These are phyloP conservation scores for Amaranthus tricolor DNA, from an alignment of 179 eudicot species.

Conservation along the genomic window DNA sequence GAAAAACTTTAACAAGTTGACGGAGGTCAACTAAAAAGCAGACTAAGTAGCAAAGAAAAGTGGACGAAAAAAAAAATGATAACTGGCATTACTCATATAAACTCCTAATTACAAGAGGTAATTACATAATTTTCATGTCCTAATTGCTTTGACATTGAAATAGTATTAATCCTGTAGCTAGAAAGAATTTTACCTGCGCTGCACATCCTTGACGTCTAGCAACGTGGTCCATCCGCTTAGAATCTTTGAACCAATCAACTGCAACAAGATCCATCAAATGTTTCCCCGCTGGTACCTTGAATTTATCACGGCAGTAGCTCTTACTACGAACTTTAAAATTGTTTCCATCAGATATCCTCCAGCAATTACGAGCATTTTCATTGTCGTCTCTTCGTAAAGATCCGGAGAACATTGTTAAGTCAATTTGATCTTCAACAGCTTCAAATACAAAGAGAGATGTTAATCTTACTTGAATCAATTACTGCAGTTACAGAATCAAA, in stretches of 20 bases:
- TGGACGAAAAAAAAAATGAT: too few species aligned
- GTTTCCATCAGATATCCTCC: conserved; percentile 90
- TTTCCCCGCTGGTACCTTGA: conserved; percentile 92
- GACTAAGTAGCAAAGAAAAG: too few species aligned
- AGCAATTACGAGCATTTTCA: conserved; percentile 86
- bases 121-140: not conserved
- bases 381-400: conserved; percentile 68
- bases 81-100: not conserved
- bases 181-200: conserved; percentile 63
- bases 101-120: not conserved
- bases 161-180: not conserved
- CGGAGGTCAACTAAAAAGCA: too few species aligned
- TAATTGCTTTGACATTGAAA: not conserved
- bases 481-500: not conserved
- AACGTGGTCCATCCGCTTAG: conserved; percentile 95
- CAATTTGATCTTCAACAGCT: conserved; percentile 75
- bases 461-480: conserved; percentile 1
- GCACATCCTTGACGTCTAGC: conserved; percentile 96
- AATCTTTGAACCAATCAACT: conserved; percentile 95
- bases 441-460: conserved; percentile 22
- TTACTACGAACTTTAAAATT: conserved; percentile 97
- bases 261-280: conserved; percentile 98
- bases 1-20: too few species aligned
- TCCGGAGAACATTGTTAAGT: conserved; percentile 83
- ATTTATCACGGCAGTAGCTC: conserved; percentile 68